phyloP scores from a whole-genome alignment of 225 moss, liverwort and hornwort species.

The Pseudisothecium myosuroides region DNA sequence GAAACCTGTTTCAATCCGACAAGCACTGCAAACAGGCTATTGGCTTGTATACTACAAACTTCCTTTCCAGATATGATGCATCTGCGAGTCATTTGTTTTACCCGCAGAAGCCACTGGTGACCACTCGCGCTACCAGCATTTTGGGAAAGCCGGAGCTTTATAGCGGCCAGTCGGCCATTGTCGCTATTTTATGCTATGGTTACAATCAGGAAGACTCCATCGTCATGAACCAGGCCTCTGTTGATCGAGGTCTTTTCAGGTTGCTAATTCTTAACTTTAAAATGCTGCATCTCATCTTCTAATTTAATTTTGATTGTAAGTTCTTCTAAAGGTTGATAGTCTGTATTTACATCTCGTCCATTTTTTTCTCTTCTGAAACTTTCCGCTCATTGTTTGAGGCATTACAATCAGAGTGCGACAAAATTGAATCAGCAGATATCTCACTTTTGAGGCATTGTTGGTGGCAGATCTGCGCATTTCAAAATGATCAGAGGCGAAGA shows the following conservation, averaged over 20 bases:
- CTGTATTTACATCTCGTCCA: background rate
- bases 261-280: background rate
- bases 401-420: background rate
- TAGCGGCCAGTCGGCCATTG: conserved; percentile 83
- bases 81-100: conserved; percentile 81
- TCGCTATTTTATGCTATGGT: conserved; percentile 69
- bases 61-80: conserved; percentile 54
- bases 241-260: conserved; percentile 98
- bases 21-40: conserved; percentile 97
- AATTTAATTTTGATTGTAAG: background rate
- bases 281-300: background rate
- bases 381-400: background rate
- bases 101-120: conserved; percentile 85
- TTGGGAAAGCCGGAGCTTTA: conserved; percentile 73
- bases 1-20: conserved; percentile 78
- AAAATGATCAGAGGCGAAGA: conserved; percentile 54
- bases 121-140: conserved; percentile 51
- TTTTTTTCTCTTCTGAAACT: background rate
- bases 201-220: conserved; percentile 98
- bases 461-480: conserved; percentile 63
- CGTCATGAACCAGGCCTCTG: conserved; percentile 91
- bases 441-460: background rate
- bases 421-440: background rate
- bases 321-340: background rate
- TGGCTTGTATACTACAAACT: conserved; percentile 74